phyloP scores from a whole-genome alignment of 371 early-diverging fungal genomes.

The Rhizomucor pusillus region DNA sequence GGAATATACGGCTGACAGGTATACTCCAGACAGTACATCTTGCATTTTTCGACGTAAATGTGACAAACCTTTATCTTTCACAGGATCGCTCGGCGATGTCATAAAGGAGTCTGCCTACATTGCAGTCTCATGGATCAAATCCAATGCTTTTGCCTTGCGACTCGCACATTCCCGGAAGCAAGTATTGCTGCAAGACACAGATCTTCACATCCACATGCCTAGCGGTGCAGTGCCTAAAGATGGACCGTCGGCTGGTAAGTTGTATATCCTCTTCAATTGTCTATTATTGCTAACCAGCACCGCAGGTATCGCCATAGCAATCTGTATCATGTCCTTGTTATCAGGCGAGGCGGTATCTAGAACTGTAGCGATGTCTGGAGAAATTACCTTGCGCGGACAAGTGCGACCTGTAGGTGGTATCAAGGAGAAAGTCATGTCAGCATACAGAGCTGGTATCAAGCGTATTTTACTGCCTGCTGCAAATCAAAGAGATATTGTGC shows the following conservation, averaged over 20 bases:
- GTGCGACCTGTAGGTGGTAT: constrained; percentile 88
- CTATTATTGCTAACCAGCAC: not conserved
- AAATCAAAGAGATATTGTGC: constrained; percentile 54
- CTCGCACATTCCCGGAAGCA: constrained; percentile 39
- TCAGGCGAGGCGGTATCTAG: constrained; percentile 51
- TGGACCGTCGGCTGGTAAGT: constrained; percentile 67
- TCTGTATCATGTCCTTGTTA: constrained; percentile 74
- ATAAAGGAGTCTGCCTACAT: constrained; percentile 86
- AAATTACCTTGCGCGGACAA: constrained; percentile 79
- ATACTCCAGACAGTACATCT: not conserved
- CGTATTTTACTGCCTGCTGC: constrained; percentile 53
- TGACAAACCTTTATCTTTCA: not conserved
- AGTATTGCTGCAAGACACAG: constrained; percentile 49
- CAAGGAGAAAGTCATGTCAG: constrained; percentile 85
- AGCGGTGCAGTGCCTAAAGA: constrained; percentile 85
- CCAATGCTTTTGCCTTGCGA: constrained; percentile 64
- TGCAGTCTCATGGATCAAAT: constrained; percentile 77
- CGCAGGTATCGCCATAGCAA: constrained; percentile 65
- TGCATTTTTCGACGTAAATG: not conserved
- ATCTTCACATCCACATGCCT: constrained; percentile 86
- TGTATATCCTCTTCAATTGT: not conserved
- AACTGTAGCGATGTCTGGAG: constrained; percentile 84
- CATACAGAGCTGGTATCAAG: constrained; percentile 73
- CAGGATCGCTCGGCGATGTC: constrained; percentile 81
- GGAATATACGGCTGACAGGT: constrained; percentile 68